Evolutionary conservation across 2,329 filamentous ascomycete species (phyloP).

Genomic region (Cyphellophora europaea): DNA sequence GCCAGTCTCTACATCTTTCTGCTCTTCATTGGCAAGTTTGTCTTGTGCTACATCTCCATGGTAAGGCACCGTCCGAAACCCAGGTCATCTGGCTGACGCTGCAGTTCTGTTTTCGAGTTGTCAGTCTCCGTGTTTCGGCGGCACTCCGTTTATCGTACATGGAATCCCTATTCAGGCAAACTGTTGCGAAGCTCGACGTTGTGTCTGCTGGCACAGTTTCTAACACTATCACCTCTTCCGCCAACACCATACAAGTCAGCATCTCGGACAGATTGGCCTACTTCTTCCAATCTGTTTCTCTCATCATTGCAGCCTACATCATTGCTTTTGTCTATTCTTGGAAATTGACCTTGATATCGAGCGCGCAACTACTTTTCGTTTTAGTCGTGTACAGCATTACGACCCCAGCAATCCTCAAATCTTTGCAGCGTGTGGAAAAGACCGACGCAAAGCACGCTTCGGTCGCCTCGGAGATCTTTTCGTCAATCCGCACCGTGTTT

Average conservation of each 20-base stretch:
- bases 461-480: conserved; percentile 34
- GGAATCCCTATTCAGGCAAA: conserved; percentile 38
- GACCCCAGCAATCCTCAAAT: conserved; percentile 23
- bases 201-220: conserved; percentile 42
- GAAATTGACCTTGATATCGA: conserved; percentile 43
- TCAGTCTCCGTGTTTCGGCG: conserved; percentile 41
- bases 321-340: conserved; percentile 45
- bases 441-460: conserved; percentile 30
- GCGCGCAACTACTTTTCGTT: conserved; percentile 36
- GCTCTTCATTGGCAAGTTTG: conserved; percentile 47
- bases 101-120: conserved; percentile 39
- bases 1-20: conserved; percentile 44
- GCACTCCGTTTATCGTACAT: conserved; percentile 42
- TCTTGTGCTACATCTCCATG: conserved; percentile 46
- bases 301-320: conserved; percentile 36
- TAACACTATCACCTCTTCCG: conserved; percentile 42
- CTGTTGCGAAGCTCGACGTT: conserved; percentile 40
- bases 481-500: conserved; percentile 34
- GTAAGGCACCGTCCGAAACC: conserved; percentile 27
- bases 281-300: conserved; percentile 32
- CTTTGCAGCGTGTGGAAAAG: conserved; percentile 20
- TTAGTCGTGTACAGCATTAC: conserved; percentile 20
- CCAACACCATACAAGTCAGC: conserved; percentile 45
- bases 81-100: not conserved
- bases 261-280: conserved; percentile 43